A percentile compares a stretch with the other conserved stretches of the same genome.
These are phyloP conservation scores for Rhodotorula paludigena DNA, from an alignment of 768 basidiomycete species.

Conservation along the genomic window DNA sequence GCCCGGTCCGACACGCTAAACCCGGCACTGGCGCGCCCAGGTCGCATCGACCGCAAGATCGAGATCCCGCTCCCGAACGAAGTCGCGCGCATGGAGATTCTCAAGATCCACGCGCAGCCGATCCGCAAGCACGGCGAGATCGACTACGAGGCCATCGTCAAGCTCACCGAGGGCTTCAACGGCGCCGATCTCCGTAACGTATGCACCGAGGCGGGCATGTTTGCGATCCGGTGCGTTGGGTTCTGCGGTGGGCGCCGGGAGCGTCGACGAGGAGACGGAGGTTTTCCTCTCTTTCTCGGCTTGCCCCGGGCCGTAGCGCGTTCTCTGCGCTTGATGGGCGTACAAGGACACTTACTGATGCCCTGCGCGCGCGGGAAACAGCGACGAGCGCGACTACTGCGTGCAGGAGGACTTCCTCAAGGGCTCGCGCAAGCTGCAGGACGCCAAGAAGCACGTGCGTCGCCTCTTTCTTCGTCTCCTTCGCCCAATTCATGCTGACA, in stretches of 20 bases:
- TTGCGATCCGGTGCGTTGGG: constrained; percentile 85
- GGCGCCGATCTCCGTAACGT: constrained; percentile 97
- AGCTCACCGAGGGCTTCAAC: constrained; percentile 88
- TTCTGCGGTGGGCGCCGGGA: no score
- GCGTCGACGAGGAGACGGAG: no score
- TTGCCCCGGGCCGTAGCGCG: background rate
- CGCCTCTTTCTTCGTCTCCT: background rate
- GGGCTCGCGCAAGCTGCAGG: constrained; percentile 69
- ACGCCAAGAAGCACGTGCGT: background rate
- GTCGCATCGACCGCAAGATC: constrained; percentile 92
- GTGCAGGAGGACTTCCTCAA: constrained; percentile 94
- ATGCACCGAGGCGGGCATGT: constrained; percentile 65
- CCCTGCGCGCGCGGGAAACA: background rate
- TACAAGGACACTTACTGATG: no score
- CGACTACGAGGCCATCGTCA: constrained; percentile 93
- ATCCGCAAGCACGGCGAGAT: constrained; percentile 94
- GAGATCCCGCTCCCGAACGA: constrained; percentile 97
- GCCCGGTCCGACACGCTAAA: constrained; percentile 80
- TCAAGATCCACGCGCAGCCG: constrained; percentile 91
- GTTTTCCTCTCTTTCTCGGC: background rate
- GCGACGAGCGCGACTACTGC: constrained; percentile 84
- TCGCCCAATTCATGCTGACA: no score
- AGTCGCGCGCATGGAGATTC: constrained; percentile 88
- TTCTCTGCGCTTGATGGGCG: background rate
- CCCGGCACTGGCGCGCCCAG: constrained; percentile 90